Evolutionary conservation across 2,329 filamentous ascomycete genomes (phyloP).

Genomic region (Aspergillus piperis): DNA sequence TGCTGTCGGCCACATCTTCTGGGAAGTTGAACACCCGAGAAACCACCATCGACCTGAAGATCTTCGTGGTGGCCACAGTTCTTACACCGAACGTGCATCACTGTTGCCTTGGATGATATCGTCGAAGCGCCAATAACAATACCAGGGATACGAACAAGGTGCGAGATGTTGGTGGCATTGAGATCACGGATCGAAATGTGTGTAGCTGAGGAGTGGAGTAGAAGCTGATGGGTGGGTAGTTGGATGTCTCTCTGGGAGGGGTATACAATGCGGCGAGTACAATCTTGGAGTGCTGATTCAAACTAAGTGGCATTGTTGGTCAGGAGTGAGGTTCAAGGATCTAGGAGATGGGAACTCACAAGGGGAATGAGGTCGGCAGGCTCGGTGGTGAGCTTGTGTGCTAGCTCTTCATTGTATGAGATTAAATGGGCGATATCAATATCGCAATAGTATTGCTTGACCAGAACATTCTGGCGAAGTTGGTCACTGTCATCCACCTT

Average conservation of each 20-base stretch:
- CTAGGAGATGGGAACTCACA: slow-evolving; percentile 53
- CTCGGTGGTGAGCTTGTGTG: slow-evolving; percentile 83
- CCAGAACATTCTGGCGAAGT: slow-evolving; percentile 87
- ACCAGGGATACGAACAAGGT: slow-evolving; percentile 93
- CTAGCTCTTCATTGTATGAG: slow-evolving; percentile 92
- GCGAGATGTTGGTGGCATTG: slow-evolving; percentile 87
- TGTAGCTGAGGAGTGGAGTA: slow-evolving; percentile 88
- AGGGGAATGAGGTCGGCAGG: slow-evolving; percentile 91
- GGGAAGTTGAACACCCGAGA: slow-evolving; percentile 82
- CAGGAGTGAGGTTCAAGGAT: not conserved
- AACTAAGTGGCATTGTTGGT: slow-evolving; percentile 60
- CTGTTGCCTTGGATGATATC: slow-evolving; percentile 91
- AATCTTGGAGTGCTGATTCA: slow-evolving; percentile 83
- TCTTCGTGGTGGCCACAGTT: slow-evolving; percentile 74
- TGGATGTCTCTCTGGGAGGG: slow-evolving; percentile 68
- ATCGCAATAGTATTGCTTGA: slow-evolving; percentile 95
- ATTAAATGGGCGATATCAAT: slow-evolving; percentile 95
- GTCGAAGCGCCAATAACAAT: slow-evolving; percentile 98
- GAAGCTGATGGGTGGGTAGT: slow-evolving; percentile 88
- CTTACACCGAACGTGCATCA: slow-evolving; percentile 82
- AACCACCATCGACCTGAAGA: slow-evolving; percentile 77
- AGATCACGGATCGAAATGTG: slow-evolving; percentile 92
- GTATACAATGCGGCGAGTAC: slow-evolving; percentile 90
- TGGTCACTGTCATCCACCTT: slow-evolving; percentile 69
- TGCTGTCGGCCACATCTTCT: slow-evolving; percentile 70